Base-by-base conservation (phyloP, 257 asterid species). In the Salvia hispanica region DNA sequence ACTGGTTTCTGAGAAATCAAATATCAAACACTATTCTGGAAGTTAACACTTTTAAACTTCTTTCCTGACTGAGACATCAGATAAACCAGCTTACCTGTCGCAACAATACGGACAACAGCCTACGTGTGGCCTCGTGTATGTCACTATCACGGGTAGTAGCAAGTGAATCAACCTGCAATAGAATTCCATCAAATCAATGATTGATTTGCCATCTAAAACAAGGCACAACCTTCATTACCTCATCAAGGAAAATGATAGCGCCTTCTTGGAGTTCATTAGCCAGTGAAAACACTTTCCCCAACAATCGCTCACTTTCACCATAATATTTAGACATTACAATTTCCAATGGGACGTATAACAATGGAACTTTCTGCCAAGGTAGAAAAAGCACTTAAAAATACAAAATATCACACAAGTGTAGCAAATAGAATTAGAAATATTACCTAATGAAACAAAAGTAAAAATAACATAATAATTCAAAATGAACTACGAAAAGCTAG, bases 111-210 rank as follows among this genome's bases (percentile, higher is more conserved):
- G 99, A 94, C 72, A 94, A 76, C 28, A 91, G 74, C 72, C 97
- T 85, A 15, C 98, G 93, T 7, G 98, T 90, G 52, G 96, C 98
- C 83, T 93, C 98, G 69, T 93, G 99, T 45, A 82, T 87, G 80
- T 88, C 99, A 62, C 85, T 83, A 77, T 94, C 97, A 68, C 99
- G 96, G 62, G 96, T 82, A 66, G 88, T 82, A 68, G 97, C 99
- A 75, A 91, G 86, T 40, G 99, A 88, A 80, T 94, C 99, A 67
- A 94, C 91, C 99, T 94, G 87, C 55, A 42, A 73, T 7, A 57
- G 39, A 60, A 36, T 55, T 45, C 61, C 77, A 55, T 25, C 46
- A 31, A 25, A 60, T 37, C 58, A 66, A 70, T 33, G 53, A 50
- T 10, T 37, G 40, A 70, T 18, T 67, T 36, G 4, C 62, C 25